These are phyloP conservation scores for Gigaspora rosea DNA, from an alignment of 192 early-diverging fungal species.

Conservation along the genomic window DNA sequence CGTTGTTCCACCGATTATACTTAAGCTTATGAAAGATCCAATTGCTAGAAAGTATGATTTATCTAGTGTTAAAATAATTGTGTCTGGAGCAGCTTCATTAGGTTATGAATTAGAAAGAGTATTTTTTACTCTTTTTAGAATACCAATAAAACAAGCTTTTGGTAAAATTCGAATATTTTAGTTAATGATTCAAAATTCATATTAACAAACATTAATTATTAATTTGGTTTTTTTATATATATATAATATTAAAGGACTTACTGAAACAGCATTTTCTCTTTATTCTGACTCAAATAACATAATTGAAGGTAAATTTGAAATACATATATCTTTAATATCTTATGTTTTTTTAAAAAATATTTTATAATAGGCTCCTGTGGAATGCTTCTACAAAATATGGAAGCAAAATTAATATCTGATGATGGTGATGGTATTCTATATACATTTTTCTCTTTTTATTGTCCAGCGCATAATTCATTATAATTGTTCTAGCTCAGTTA, in stretches of 20 bases:
- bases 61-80: slow-evolving; percentile 47
- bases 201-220: no score
- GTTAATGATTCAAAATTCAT: background rate
- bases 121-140: slow-evolving; percentile 37
- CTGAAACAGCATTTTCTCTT: slow-evolving; percentile 64
- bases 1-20: slow-evolving; percentile 70
- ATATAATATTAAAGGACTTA: slow-evolving; percentile 28
- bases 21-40: slow-evolving; percentile 67
- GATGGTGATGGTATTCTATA: slow-evolving; percentile 50
- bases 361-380: slow-evolving; percentile 64
- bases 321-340: background rate
- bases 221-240: background rate
- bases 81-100: slow-evolving; percentile 70
- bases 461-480: background rate
- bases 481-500: background rate
- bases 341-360: background rate
- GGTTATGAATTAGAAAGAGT: slow-evolving; percentile 37
- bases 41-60: slow-evolving; percentile 66
- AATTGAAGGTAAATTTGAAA: slow-evolving; percentile 38
- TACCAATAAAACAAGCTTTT: slow-evolving; percentile 62
- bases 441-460: background rate
- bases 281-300: slow-evolving; percentile 39
- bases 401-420: slow-evolving; percentile 76
- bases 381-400: slow-evolving; percentile 66
- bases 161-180: slow-evolving; percentile 47